Conservation (phyloP, 768 basidiomycete genomes). For the Leucocoprinus birnbaumii region DNA sequence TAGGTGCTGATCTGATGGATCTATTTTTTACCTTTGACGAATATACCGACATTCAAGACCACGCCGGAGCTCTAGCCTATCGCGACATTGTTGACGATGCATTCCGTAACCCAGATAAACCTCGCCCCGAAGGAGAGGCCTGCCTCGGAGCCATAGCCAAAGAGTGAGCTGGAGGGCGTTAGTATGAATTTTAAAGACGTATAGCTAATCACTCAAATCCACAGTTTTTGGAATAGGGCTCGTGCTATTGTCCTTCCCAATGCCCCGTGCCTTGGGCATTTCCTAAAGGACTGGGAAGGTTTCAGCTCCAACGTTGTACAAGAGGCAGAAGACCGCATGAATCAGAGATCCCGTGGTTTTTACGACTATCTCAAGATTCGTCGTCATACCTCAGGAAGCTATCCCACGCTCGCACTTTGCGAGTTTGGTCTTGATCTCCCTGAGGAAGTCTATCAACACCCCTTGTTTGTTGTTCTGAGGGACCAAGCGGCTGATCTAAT, state of each 20-base stretch:
- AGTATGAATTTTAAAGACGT: no score
- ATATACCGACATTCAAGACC: conserved; percentile 10
- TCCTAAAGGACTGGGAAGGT: conserved; percentile 25
- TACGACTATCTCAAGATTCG: conserved; percentile 29
- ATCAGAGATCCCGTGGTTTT: conserved; percentile 20
- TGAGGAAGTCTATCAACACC: conserved; percentile 29
- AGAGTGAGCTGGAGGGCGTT: neutral
- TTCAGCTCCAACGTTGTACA: conserved; percentile 28
- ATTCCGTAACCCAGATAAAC: conserved; percentile 5
- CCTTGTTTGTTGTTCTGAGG: conserved; percentile 13
- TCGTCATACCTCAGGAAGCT: conserved; percentile 25
- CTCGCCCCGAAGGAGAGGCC: neutral
- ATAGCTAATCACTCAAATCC: neutral
- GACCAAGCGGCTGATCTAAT: conserved; percentile 24
- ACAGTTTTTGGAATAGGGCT: conserved; percentile 10
- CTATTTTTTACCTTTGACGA: conserved; percentile 13
- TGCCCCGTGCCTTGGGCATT: conserved; percentile 15
- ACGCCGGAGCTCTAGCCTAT: neutral
- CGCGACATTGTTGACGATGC: conserved; percentile 5
- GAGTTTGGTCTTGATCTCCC: conserved; percentile 29
- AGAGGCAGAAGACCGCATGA: conserved; percentile 26
- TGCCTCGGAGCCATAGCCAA: neutral
- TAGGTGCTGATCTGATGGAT: conserved; percentile 13
- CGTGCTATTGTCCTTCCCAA: neutral
- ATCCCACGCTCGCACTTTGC: conserved; percentile 25